A percentile compares a stretch with the other conserved stretches of the same genome.
Conservation (phyloP, 169 alveolate species). For the Babesia gibsoni region DNA sequence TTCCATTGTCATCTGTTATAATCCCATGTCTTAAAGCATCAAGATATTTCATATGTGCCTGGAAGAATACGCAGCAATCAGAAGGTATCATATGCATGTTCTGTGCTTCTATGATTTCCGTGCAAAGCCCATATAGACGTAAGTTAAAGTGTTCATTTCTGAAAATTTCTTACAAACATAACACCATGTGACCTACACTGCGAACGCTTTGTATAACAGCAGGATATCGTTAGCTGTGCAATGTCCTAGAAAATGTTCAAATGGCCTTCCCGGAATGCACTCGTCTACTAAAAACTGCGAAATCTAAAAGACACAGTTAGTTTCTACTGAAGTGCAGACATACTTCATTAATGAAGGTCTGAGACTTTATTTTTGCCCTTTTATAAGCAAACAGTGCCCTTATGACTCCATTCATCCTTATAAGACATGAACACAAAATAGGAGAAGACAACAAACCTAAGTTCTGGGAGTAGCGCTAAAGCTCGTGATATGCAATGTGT, state of each 20-base stretch:
- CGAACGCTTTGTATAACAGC: conserved; percentile 61
- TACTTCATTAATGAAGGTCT: conserved; percentile 26
- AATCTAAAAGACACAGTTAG: conserved; percentile 29
- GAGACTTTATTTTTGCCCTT: not conserved
- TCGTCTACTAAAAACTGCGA: conserved; percentile 36
- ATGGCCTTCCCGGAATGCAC: not conserved
- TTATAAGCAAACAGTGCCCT: conserved; percentile 34
- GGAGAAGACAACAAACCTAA: conserved; percentile 42
- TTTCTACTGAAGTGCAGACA: conserved; percentile 16
- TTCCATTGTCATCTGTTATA: not conserved
- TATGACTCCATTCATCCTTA: conserved; percentile 40
- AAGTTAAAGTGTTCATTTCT: conserved; percentile 29
- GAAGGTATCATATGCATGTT: conserved; percentile 27
- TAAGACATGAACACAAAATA: not conserved
- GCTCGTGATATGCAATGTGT: conserved; percentile 37
- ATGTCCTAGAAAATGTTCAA: not conserved
- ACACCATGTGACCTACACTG: conserved; percentile 6
- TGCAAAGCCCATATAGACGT: conserved; percentile 8
- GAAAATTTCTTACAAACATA: not conserved
- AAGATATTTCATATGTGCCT: conserved; percentile 36
- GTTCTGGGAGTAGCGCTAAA: conserved; percentile 51
- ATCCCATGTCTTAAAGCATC: not conserved
- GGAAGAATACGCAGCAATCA: conserved; percentile 37
- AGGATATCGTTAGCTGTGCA: conserved; percentile 54
- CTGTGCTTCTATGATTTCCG: conserved; percentile 12